Base-by-base conservation (phyloP, 2,329 filamentous ascomycete species). In the Beauveria caledonica region DNA sequence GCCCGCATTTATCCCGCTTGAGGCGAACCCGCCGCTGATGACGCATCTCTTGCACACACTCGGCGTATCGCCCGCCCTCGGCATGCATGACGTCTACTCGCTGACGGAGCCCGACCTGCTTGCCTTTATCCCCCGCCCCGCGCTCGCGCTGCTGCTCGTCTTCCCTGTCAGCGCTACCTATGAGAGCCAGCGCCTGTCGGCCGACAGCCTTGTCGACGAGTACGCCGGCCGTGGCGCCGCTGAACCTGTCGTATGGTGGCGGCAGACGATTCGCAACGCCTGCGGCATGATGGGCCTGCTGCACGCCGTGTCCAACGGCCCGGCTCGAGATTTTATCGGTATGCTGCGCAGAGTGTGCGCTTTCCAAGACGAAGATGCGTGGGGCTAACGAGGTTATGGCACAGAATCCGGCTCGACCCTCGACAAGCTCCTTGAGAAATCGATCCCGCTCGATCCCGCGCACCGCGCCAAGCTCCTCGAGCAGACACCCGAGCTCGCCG, bases 251-350 rank as follows among this genome's bases (percentile, higher is more conserved):
- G 69, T 96, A 8, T 99, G 93, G 94, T 97, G 92, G 80, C 89
- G 85, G 67, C 93, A 97, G 77, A 97, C 92, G 0, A 97, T 97
- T 68, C 84, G 89, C 63, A 96, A 97, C 71, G 91, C 93, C 0
- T 97, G 93, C 72, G 93, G 93, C 0, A 77, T 96, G 49, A 96
- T 97, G 78, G 94, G 89, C 0, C 75, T 97, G 29, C 72, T 97
- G 50, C 94, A 97, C 71, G 89, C 87, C 19, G 84, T 90, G 0
- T 81, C 81, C 50, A 99, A 97, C 72, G 92, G 92, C 0, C 80
- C 81, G 1, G 87, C 89, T 1, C 77, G 82, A 60, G 74, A 76
- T 3, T 82, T 86, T 58, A 82, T 96, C 59, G 73, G 82, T 77
- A 72, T 36, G 33, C 33, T 36, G 13, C 11, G 33, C 33, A 36